phyloP scores from a whole-genome alignment of 2,329 filamentous ascomycete species.

The Colletotrichum eremochloae region DNA sequence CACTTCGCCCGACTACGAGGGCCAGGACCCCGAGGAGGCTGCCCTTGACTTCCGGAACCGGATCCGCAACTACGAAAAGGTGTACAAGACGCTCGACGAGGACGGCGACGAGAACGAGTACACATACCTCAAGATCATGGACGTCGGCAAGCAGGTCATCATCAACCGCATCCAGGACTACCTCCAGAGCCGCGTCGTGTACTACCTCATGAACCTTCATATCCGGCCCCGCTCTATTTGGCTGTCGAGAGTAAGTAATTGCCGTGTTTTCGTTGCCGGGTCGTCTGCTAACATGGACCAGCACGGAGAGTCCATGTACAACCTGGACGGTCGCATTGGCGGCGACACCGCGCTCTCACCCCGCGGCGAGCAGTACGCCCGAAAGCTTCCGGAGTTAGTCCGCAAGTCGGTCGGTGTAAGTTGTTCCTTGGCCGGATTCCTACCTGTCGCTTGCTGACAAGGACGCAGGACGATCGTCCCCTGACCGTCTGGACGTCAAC shows the following conservation, averaged over 20 bases:
- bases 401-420: slow-evolving; percentile 87
- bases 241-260: slow-evolving; percentile 83
- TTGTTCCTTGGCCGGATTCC: slow-evolving; percentile 40
- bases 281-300: slow-evolving; percentile 51
- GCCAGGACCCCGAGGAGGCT: slow-evolving; percentile 92
- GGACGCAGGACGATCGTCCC: slow-evolving; percentile 67
- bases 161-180: slow-evolving; percentile 99
- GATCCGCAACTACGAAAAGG: slow-evolving; percentile 97
- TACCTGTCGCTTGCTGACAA: background rate
- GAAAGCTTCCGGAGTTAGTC: slow-evolving; percentile 86
- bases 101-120: slow-evolving; percentile 83
- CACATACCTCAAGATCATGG: slow-evolving; percentile 97
- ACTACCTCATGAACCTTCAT: slow-evolving; percentile 98
- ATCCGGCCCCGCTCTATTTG: slow-evolving; percentile 97
- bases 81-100: slow-evolving; percentile 93
- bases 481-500: slow-evolving; percentile 75
- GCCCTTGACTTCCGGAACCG: slow-evolving; percentile 93
- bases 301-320: slow-evolving; percentile 96
- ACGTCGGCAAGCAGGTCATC: slow-evolving; percentile 95
- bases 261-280: background rate
- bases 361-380: slow-evolving; percentile 89
- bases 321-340: slow-evolving; percentile 90
- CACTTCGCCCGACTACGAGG: slow-evolving; percentile 93
- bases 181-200: slow-evolving; percentile 94
- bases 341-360: slow-evolving; percentile 90